Evolutionary conservation across 192 early-diverging fungal species (phyloP).

Genomic region (Tieghemiomyces parasiticus): DNA sequence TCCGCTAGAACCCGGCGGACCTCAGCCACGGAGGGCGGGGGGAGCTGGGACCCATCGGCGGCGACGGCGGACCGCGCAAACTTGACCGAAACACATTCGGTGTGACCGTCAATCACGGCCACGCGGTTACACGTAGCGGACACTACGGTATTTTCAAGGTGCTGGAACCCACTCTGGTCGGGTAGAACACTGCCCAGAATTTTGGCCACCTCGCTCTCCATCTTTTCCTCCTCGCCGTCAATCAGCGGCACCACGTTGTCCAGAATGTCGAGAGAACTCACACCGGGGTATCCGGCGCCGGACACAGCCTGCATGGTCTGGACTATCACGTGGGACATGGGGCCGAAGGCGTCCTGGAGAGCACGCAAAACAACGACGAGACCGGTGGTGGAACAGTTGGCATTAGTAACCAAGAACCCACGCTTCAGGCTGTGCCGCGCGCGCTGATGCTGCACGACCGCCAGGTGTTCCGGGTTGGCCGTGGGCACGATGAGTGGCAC

Average conservation of each 20-base stretch:
- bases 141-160: constrained; percentile 46
- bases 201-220: constrained; percentile 88
- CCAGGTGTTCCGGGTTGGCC: constrained; percentile 82
- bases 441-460: constrained; percentile 62
- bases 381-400: constrained; percentile 98
- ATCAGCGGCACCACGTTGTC: constrained; percentile 95
- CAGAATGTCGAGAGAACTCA: constrained; percentile 85
- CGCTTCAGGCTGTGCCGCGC: constrained; percentile 29
- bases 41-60: constrained; percentile 21
- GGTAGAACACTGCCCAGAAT: constrained; percentile 58
- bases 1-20: constrained; percentile 49
- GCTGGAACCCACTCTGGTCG: constrained; percentile 19
- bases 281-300: constrained; percentile 96
- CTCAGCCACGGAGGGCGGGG: constrained; percentile 53
- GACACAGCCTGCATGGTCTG: constrained; percentile 93
- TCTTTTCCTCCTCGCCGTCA: constrained; percentile 91
- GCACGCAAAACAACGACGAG: constrained; percentile 81
- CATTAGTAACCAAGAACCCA: constrained; percentile 92
- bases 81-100: constrained; percentile 75
- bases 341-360: constrained; percentile 84
- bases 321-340: constrained; percentile 63
- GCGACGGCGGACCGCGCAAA: constrained; percentile 39
- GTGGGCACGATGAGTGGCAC: constrained; percentile 91
- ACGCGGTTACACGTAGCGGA: constrained; percentile 96
- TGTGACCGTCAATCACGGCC: constrained; percentile 92